A percentile compares a stretch with the other conserved stretches of the same genome.
Conservation (phyloP, 495 filamentous ascomycete species). For the Pseudevernia furfuracea region DNA sequence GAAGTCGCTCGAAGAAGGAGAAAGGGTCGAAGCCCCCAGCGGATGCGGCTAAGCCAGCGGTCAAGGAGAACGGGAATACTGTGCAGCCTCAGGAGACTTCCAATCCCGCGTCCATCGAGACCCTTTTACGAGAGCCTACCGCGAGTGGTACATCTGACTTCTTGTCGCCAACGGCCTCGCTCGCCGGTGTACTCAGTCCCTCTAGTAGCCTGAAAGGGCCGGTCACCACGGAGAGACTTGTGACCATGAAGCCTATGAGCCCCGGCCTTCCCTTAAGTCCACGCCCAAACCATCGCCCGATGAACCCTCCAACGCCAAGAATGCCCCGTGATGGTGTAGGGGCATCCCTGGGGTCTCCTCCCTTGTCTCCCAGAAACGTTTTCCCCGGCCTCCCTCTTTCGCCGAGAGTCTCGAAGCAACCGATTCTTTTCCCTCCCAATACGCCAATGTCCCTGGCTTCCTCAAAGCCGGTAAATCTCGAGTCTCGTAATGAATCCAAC, state of each 20-base stretch:
- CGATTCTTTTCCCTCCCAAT: slow-evolving; percentile 56
- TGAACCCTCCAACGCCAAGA: slow-evolving; percentile 65
- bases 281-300: slow-evolving; percentile 65
- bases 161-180: slow-evolving; percentile 30
- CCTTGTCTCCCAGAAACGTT: slow-evolving; percentile 54
- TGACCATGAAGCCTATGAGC: slow-evolving; percentile 59
- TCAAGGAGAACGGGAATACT: neutral
- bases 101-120: slow-evolving; percentile 20
- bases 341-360: slow-evolving; percentile 48
- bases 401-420: slow-evolving; percentile 59
- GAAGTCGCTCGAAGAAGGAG: slow-evolving; percentile 56
- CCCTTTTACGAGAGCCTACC: slow-evolving; percentile 20
- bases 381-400: slow-evolving; percentile 59
- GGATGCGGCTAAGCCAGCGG: slow-evolving; percentile 11
- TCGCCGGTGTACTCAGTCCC: slow-evolving; percentile 36
- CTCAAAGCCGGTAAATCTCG: slow-evolving; percentile 32
- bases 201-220: slow-evolving; percentile 25
- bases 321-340: slow-evolving; percentile 46
- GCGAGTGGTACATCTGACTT: slow-evolving; percentile 17
- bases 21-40: slow-evolving; percentile 41
- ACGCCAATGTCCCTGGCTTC: slow-evolving; percentile 52
- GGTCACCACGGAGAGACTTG: slow-evolving; percentile 30
- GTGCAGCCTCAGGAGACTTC: slow-evolving; percentile 2
- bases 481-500: slow-evolving; percentile 18
- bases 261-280: slow-evolving; percentile 87